A percentile compares a stretch with the other conserved stretches of the same genome.
phyloP scores from a whole-genome alignment of 2,329 filamentous ascomycete species.

The Pseudocercospora fuligena region DNA sequence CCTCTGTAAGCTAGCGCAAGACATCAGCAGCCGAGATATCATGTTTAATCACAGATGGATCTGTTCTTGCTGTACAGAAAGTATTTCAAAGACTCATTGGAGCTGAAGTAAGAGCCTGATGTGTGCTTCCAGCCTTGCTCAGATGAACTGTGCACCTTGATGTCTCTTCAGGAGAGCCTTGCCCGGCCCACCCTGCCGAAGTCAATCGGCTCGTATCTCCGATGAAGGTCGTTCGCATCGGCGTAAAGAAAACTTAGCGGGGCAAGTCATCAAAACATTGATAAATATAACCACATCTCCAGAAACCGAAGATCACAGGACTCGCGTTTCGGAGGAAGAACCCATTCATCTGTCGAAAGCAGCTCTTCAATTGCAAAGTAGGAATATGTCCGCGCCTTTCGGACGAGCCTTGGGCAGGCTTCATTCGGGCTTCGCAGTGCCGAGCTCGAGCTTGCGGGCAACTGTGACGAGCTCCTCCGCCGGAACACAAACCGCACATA shows the following conservation, averaged over 20 bases:
- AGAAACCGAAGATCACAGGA: not conserved
- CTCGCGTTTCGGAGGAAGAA: not conserved
- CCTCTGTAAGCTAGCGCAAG: too few relatives aligned
- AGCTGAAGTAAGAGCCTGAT: too few relatives aligned
- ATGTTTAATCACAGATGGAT: too few relatives aligned
- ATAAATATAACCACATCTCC: not conserved
- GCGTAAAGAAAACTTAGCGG: conserved; percentile 4
- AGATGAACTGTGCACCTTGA: not conserved
- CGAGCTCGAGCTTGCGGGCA: conserved; percentile 7
- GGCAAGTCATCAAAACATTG: not conserved
- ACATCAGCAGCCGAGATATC: too few relatives aligned
- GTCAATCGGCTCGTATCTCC: conserved; percentile 1
- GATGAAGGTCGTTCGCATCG: not conserved
- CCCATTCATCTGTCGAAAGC: not conserved
- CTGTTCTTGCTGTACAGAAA: not conserved
- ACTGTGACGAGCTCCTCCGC: conserved; percentile 18
- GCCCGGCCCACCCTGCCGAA: not conserved
- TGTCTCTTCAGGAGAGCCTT: not conserved
- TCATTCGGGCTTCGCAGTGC: conserved; percentile 20
- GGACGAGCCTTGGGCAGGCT: conserved; percentile 18
- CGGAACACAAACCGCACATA: conserved; percentile 13
- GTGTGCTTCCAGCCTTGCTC: not conserved
- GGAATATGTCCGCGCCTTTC: conserved; percentile 18
- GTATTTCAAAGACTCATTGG: not conserved
- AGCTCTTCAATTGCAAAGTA: not conserved